These are phyloP conservation scores for Cydonia oblonga DNA, from an alignment of 331 rosid species.

Conservation along the genomic window DNA sequence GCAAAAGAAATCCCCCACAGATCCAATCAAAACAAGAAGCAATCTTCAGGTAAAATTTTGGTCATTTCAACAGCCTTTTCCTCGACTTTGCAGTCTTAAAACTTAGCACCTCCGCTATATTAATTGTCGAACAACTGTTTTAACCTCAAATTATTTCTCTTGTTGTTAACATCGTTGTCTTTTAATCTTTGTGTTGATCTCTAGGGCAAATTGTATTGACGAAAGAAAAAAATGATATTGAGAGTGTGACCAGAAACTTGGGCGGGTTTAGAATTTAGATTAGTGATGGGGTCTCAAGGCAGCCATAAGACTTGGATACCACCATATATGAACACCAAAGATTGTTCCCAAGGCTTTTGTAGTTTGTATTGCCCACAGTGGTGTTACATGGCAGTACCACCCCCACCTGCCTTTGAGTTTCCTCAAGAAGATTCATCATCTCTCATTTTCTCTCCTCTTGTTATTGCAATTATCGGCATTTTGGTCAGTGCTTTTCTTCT, in stretches of 20 bases:
- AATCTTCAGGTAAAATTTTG: neutral
- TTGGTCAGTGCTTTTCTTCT: conserved; percentile 72
- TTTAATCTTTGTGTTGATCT: neutral
- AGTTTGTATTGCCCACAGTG: conserved; percentile 71
- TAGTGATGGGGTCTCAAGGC: conserved; percentile 45
- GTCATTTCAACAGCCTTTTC: neutral
- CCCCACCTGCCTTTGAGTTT: conserved; percentile 58
- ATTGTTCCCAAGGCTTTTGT: conserved; percentile 67
- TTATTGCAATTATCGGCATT: conserved; percentile 63
- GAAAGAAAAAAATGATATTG: neutral
- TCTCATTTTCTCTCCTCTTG: conserved; percentile 61
- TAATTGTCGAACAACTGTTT: neutral
- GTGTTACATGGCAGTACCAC: conserved; percentile 48
- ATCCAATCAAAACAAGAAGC: neutral
- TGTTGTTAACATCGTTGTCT: neutral
- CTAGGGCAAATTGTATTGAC: neutral
- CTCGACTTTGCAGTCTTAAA: neutral
- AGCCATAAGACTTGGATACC: conserved; percentile 60
- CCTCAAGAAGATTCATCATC: conserved; percentile 33
- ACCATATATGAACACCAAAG: conserved; percentile 57
- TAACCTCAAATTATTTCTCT: neutral
- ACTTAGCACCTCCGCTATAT: neutral
- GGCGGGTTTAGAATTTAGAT: conserved; percentile 1
- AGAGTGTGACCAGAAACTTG: neutral
- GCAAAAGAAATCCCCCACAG: neutral